phyloP scores from a whole-genome alignment of 106 monocot species.

The Dendrobium chrysotoxum region DNA sequence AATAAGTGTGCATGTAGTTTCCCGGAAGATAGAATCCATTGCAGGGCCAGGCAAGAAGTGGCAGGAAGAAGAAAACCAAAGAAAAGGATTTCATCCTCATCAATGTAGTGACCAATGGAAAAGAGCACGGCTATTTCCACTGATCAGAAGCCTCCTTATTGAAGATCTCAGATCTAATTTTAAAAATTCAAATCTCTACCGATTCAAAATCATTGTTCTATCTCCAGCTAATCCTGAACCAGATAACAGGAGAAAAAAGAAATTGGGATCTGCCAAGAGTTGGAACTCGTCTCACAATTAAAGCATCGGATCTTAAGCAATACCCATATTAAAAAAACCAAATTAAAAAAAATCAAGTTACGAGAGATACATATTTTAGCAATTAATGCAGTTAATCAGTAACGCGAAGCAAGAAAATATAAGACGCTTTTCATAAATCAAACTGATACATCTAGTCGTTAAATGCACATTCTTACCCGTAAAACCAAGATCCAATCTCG shows the following conservation, averaged over 20 bases:
- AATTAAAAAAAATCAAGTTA: not conserved
- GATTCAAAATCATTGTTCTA: not conserved
- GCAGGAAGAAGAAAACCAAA: constrained; percentile 4
- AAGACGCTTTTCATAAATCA: not conserved
- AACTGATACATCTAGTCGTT: not conserved
- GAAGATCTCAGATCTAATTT: constrained; percentile 3
- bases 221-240: not conserved
- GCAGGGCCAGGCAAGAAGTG: constrained; percentile 4
- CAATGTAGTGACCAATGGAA: not conserved
- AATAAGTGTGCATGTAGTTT: constrained; percentile 23
- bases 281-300: not conserved
- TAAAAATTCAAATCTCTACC: not conserved
- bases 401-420: not conserved
- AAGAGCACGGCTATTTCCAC: not conserved
- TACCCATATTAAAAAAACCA: not conserved
- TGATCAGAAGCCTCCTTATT: not conserved
- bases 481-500: not conserved
- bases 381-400: not conserved
- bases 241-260: not conserved
- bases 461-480: not conserved
- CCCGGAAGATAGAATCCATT: constrained; percentile 27
- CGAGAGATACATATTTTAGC: no score
- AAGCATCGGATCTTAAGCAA: not conserved
- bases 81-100: not conserved
- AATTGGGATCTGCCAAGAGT: not conserved